phyloP scores from a whole-genome alignment of 768 basidiomycete genomes.

The Termitomyces sp. region DNA sequence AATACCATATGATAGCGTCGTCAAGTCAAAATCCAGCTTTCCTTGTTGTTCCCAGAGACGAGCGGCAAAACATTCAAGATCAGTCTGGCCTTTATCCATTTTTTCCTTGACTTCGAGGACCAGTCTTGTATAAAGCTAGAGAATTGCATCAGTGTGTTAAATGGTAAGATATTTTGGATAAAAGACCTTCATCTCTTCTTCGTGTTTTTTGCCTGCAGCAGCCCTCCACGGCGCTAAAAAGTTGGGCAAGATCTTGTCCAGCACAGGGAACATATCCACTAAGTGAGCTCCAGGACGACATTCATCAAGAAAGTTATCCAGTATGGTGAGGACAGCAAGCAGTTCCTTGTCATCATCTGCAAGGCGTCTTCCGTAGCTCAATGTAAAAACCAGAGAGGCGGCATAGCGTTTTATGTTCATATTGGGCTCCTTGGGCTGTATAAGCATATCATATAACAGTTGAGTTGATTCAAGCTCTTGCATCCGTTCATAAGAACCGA shows the following conservation, averaged over 20 bases:
- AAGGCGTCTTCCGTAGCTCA: slow-evolving; percentile 20
- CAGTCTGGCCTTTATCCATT: slow-evolving; percentile 14
- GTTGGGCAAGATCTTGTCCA: slow-evolving; percentile 8
- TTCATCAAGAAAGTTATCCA: slow-evolving; percentile 21
- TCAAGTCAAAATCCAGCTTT: slow-evolving; percentile 4
- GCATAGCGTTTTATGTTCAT: slow-evolving; percentile 13
- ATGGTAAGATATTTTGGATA: neutral
- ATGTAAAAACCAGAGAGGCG: slow-evolving; percentile 16
- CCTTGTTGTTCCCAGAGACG: slow-evolving; percentile 12
- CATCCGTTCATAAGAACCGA: slow-evolving; percentile 10
- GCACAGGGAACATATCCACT: slow-evolving; percentile 11
- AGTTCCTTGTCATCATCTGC: slow-evolving; percentile 21
- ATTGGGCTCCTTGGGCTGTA: neutral
- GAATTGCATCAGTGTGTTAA: neutral
- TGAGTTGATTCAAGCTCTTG: slow-evolving; percentile 9
- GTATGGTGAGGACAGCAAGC: slow-evolving; percentile 12
- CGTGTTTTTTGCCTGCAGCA: slow-evolving; percentile 6
- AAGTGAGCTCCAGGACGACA: slow-evolving; percentile 15
- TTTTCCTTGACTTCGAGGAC: slow-evolving; percentile 16
- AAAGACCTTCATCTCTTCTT: slow-evolving; percentile 9
- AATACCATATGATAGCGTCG: neutral
- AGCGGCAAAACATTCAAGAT: slow-evolving; percentile 12
- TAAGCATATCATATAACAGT: slow-evolving; percentile 6
- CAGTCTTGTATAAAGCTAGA: slow-evolving; percentile 17
- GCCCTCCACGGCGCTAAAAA: slow-evolving; percentile 12